A percentile compares a stretch with the other conserved stretches of the same genome.
Evolutionary conservation across 176 grass and related monocot species (phyloP).

Genomic region (Zoysia japonica): DNA sequence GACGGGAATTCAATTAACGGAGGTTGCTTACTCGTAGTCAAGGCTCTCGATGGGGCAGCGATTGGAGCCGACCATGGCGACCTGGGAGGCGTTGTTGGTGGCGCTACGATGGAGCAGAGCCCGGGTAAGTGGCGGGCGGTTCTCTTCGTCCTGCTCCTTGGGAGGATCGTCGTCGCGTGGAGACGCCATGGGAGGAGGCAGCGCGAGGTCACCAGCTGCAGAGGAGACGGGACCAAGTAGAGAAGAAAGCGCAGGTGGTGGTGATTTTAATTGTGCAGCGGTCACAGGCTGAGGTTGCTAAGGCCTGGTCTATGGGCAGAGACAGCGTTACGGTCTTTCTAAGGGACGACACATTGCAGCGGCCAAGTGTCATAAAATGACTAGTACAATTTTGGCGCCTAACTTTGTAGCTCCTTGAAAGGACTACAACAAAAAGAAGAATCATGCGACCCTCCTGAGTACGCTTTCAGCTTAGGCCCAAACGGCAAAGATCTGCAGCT

Average conservation of each 20-base stretch:
- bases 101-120: constrained; percentile 61
- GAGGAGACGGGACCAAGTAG: background rate
- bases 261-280: background rate
- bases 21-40: constrained; percentile 72
- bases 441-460: no score
- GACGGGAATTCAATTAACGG: background rate
- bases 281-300: background rate
- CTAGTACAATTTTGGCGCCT: no score
- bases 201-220: background rate
- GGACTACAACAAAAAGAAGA: no score
- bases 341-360: no score
- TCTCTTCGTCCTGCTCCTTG: constrained; percentile 34
- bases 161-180: constrained; percentile 30
- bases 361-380: no score
- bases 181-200: constrained; percentile 29
- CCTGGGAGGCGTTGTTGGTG: constrained; percentile 77
- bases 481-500: no score
- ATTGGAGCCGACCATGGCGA: constrained; percentile 97
- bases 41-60: constrained; percentile 93
- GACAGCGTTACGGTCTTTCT: background rate
- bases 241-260: background rate
- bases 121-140: constrained; percentile 26
- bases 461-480: no score
- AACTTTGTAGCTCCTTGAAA: no score
- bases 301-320: background rate